A percentile compares a stretch with the other conserved stretches of the same genome.
phyloP scores from a whole-genome alignment of 352 stramenopile genomes.

The Pythium scleroteichum region DNA sequence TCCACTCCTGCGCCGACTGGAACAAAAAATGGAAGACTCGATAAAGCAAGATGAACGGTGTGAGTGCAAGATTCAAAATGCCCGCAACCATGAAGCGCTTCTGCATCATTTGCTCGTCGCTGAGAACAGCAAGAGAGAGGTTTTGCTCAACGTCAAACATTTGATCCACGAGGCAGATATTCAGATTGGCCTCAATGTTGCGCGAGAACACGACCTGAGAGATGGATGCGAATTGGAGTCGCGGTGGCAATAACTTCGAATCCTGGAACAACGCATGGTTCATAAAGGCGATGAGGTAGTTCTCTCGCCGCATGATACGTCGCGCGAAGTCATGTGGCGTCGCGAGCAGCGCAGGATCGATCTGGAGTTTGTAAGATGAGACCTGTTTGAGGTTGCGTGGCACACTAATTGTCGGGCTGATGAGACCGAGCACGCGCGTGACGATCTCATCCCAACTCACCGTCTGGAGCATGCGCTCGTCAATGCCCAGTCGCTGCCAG shows the following conservation, averaged over 20 bases:
- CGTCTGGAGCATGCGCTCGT: slow-evolving; percentile 79
- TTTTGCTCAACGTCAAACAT: slow-evolving; percentile 92
- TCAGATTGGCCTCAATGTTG: slow-evolving; percentile 94
- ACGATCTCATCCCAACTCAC: slow-evolving; percentile 91
- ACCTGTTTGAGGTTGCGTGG: slow-evolving; percentile 85
- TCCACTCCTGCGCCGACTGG: slow-evolving; percentile 95
- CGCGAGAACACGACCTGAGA: slow-evolving; percentile 84
- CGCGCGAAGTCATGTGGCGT: slow-evolving; percentile 91
- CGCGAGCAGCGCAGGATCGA: slow-evolving; percentile 72
- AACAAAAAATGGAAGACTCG: slow-evolving; percentile 97
- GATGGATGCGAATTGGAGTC: slow-evolving; percentile 70
- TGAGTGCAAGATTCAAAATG: slow-evolving; percentile 93
- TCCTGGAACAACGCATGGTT: slow-evolving; percentile 95
- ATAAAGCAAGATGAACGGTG: slow-evolving; percentile 98
- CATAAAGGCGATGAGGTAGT: slow-evolving; percentile 98
- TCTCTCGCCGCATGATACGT: slow-evolving; percentile 98
- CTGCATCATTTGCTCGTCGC: slow-evolving; percentile 91
- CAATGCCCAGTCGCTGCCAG: slow-evolving; percentile 90
- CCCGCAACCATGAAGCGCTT: slow-evolving; percentile 94
- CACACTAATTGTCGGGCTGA: slow-evolving; percentile 59
- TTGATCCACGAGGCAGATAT: slow-evolving; percentile 96
- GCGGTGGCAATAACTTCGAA: slow-evolving; percentile 65
- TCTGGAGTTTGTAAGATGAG: slow-evolving; percentile 79
- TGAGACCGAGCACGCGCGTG: slow-evolving; percentile 74
- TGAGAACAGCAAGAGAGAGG: slow-evolving; percentile 87